Evolutionary conservation across 2,329 filamentous ascomycete species (phyloP).

Genomic region (Fusarium liriodendri): DNA sequence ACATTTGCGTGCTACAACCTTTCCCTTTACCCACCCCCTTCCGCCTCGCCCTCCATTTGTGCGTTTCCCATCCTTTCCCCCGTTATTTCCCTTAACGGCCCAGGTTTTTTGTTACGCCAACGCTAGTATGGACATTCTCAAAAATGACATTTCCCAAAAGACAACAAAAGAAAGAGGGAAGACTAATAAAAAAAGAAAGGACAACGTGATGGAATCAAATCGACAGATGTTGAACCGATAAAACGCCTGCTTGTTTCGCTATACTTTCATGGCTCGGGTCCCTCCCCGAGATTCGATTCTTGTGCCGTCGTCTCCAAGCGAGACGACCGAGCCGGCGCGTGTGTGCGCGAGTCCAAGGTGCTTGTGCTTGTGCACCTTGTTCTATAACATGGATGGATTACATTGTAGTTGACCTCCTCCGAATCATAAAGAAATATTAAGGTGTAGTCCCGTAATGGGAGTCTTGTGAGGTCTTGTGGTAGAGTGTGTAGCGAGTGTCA

Average conservation of each 20-base stretch:
- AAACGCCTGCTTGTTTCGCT: conserved; percentile 36
- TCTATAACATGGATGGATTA: conserved; percentile 42
- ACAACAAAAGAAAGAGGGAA: conserved; percentile 21
- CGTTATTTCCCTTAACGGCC: conserved; percentile 17
- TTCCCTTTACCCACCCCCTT: background rate
- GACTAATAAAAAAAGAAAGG: conserved; percentile 2
- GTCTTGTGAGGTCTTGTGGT: conserved; percentile 2
- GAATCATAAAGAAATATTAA: conserved; percentile 33
- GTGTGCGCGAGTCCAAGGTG: conserved; percentile 27
- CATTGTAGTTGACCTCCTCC: conserved; percentile 17
- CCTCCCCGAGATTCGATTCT: conserved; percentile 11
- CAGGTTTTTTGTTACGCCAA: conserved; percentile 46
- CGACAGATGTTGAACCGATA: background rate
- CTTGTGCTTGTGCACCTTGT: conserved; percentile 20
- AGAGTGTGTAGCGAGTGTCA: background rate
- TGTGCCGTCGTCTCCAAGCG: conserved; percentile 11
- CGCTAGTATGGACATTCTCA: conserved; percentile 46
- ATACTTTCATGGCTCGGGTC: conserved; percentile 22
- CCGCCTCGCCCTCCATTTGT: conserved; percentile 7
- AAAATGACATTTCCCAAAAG: conserved; percentile 26
- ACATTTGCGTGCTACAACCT: conserved; percentile 25
- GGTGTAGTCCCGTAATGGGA: conserved; percentile 12
- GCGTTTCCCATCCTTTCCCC: conserved; percentile 6
- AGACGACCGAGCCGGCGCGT: conserved; percentile 20
- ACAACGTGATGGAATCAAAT: conserved; percentile 9